Evolutionary conservation across 129 eudicot species (phyloP).

Genomic region (Glebionis coronaria): DNA sequence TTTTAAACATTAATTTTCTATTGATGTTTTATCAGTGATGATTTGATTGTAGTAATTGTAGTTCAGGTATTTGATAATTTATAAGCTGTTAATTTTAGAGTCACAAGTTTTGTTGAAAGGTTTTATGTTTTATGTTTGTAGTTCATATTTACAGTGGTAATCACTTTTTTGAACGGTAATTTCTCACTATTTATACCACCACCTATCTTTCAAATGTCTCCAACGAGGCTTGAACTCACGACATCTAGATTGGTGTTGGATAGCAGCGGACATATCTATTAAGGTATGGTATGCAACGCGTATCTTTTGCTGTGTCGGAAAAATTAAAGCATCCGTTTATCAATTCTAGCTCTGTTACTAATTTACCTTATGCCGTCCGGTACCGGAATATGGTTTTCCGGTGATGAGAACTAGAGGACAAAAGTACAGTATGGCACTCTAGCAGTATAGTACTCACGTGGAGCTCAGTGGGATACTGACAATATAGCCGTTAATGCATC

Average conservation of each 20-base stretch:
- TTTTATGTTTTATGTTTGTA: neutral
- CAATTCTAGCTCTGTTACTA: too few relatives aligned
- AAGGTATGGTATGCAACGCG: too few relatives aligned
- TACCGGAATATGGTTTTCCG: constrained; percentile 25
- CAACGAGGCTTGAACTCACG: too few relatives aligned
- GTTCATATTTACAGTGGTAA: too few relatives aligned
- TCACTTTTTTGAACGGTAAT: too few relatives aligned
- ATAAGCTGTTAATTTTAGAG: constrained; percentile 8
- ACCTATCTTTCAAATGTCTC: too few relatives aligned
- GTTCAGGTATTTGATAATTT: constrained; percentile 25
- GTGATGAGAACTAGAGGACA: constrained; percentile 8
- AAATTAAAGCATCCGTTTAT: too few relatives aligned
- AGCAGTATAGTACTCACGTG: constrained; percentile 36
- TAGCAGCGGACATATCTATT: too few relatives aligned
- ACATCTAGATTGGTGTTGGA: too few relatives aligned
- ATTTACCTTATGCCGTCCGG: neutral
- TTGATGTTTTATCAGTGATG: constrained; percentile 32
- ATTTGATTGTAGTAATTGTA: constrained; percentile 32
- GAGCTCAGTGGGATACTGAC: constrained; percentile 27
- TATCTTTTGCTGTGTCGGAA: too few relatives aligned
- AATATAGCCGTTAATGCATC: constrained; percentile 54
- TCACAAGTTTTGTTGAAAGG: neutral
- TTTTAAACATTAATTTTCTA: constrained; percentile 37
- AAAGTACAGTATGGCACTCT: neutral
- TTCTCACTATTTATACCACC: too few relatives aligned